Percentiles rank a stretch among this genome's conserved stretches.
These are phyloP conservation scores for Aphanocladium album DNA, from an alignment of 2,329 filamentous ascomycete genomes.

Conservation along the genomic window DNA sequence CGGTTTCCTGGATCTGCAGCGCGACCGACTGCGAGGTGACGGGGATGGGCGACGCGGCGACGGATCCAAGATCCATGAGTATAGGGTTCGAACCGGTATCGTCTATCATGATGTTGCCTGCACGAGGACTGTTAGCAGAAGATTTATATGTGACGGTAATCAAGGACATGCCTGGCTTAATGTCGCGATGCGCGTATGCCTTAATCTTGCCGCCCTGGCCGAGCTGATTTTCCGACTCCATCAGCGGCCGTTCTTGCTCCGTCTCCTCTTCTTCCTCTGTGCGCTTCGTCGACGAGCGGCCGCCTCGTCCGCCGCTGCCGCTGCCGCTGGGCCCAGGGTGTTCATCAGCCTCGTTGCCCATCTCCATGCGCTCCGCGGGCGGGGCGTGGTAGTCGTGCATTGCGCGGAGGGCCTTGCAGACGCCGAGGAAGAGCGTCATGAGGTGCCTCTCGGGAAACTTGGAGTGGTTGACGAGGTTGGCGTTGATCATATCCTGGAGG, in stretches of 20 bases:
- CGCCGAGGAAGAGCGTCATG: conserved; percentile 86
- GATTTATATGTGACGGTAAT: neutral
- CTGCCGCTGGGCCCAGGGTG: conserved; percentile 33
- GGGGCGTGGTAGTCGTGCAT: conserved; percentile 79
- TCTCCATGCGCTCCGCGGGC: conserved; percentile 47
- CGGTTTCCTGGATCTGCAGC: conserved; percentile 86
- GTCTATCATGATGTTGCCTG: conserved; percentile 95
- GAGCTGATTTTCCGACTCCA: conserved; percentile 68
- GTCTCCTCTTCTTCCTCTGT: conserved; percentile 64
- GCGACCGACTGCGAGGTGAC: conserved; percentile 89
- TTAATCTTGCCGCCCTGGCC: conserved; percentile 63
- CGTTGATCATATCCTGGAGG: conserved; percentile 96
- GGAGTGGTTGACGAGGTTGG: conserved; percentile 93
- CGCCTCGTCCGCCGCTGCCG: neutral
- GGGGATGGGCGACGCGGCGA: conserved; percentile 79
- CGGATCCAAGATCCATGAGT: conserved; percentile 93
- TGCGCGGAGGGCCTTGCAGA: conserved; percentile 78
- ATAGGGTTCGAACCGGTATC: conserved; percentile 85
- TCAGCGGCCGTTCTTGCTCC: conserved; percentile 74
- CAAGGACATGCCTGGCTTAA: conserved; percentile 76
- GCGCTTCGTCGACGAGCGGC: conserved; percentile 22
- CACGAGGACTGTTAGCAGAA: neutral
- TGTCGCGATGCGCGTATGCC: conserved; percentile 91
- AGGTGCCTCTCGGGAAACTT: conserved; percentile 81
- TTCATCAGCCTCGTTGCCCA: conserved; percentile 40